Evolutionary conservation across 371 early-diverging fungal species (phyloP), one percentile per base, ranked within the genome.

Genomic region (Nematocida parisii): DNA sequence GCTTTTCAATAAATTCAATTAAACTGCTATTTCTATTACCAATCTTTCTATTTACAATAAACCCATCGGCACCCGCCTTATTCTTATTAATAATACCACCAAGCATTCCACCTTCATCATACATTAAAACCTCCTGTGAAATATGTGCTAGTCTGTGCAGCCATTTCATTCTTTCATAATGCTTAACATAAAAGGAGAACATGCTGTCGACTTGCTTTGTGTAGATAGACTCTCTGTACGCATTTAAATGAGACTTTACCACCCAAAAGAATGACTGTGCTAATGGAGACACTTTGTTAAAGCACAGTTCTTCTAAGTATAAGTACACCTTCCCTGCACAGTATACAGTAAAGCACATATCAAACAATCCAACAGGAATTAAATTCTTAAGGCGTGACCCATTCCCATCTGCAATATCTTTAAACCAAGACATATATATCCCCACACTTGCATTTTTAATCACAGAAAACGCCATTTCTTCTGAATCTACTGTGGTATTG

Each of bases 381-480:
- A 15, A 4, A 9, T 50, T 54, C 56, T 44, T 74, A 4, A 74
- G 55, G 3, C 7, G 15, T 5, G 22, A 22, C 4, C 66, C 66
- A 22, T 47, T 61, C 47, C 74, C 74, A 15, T 74, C 74, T 7
- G 64, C 44, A 54, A 74, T 61, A 54, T 74, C 74, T 55, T 61
- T 74, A 42, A 74, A 74, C 74, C 74, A 74, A 5, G 74, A 74
- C 42, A 74, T 72, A 22, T 66, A 74, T 24, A 74, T n/a, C 45
- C 74, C 74, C 13, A 66, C 54, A 42, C 58, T 45, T 15, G 74
- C 74, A 66, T 47, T 74, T 44, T 74, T 74, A 9, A 52, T 66
- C 4, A 54, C 64, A 33, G 33, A 11, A 11, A 52, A n/a, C 5
- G 74, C 74, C 9, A 27, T 40, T 40, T n/a, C 50, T 27, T 74